A percentile compares a stretch with the other conserved stretches of the same genome.
Conservation (phyloP, 176 grass and related monocot genomes). For the Stipa capillata region DNA sequence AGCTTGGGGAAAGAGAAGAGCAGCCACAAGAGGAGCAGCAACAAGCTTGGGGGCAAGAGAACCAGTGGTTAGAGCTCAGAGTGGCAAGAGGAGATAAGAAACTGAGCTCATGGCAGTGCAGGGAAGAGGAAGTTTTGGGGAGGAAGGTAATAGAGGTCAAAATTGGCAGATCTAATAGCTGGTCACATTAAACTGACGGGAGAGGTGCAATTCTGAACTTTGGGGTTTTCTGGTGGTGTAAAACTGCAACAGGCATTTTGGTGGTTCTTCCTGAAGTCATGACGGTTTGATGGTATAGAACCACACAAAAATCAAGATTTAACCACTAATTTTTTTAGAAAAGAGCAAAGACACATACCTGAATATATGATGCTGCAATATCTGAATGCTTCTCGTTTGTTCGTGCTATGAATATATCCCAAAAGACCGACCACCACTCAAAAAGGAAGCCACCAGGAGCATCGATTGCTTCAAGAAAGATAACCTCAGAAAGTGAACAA, state of each 20-base stretch:
- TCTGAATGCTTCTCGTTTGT: too few species aligned
- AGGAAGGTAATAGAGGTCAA: not conserved
- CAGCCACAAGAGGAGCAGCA: not conserved
- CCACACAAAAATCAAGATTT: not conserved
- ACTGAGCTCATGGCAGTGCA: not conserved
- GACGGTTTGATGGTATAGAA: not conserved
- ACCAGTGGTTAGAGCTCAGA: not conserved
- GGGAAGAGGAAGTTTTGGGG: not conserved
- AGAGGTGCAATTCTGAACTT: not conserved
- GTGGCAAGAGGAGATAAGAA: not conserved
- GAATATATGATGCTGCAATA: slow-evolving; percentile 2
- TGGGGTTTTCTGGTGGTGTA: not conserved
- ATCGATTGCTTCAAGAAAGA: slow-evolving; percentile 1
- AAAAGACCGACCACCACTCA: slow-evolving; percentile 16
- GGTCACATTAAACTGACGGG: not conserved
- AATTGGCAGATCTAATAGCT: not conserved
- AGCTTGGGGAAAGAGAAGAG: not conserved
- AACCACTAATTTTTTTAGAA: not conserved
- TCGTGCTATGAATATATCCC: too few species aligned
- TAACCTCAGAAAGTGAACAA: not conserved
- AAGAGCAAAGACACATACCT: not conserved
- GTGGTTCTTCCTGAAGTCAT: not conserved
- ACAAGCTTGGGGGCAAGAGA: not conserved
- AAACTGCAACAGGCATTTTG: not conserved
- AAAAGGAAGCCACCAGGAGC: slow-evolving; percentile 14